Base-by-base conservation (phyloP, 495 filamentous ascomycete genomes). In the Hypoxylon crocopeplum region DNA sequence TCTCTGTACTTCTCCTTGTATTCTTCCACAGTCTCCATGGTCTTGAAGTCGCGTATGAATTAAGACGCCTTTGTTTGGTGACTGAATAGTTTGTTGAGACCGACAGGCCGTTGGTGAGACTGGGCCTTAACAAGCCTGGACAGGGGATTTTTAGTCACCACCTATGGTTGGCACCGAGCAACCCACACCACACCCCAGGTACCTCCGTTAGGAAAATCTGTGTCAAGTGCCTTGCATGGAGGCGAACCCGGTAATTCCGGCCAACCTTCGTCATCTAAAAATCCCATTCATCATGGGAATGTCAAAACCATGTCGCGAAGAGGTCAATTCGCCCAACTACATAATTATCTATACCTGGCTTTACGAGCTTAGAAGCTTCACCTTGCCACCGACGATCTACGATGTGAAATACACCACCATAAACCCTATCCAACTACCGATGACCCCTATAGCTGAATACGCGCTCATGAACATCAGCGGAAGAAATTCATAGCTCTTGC, bases 381-480 rank as follows among this genome's bases (percentile, higher is more conserved):
- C 6, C 41, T 27, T 25, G 12, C 16, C 19, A 32, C 22, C 6
- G 17, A 48, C 40, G 25, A 16, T 64, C 58, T 75, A 89, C 47
- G 84, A 84, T 1, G 86, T 88, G 72, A 97, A 93, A 72, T 92
- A 97, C 32, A 98, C 90, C 19, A 97, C 92, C 80, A 90, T 83
- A 69, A 97, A 97, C 15, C 94, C 93, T 47, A 98, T 68, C 93
- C 93, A 98, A 78, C 94, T 98, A 3, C 91, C 94, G 10, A 97
- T 85, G 1, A 98, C 91, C n/a, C 94, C 94, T 33, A 98, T 73
- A 15, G 94, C 94, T 12, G 89, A 93, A 75, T 98, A 98, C 37
- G 89, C 88, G 75, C 93, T 97, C 68, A 86, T 97, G 68, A 98
- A 95, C 94, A 98, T 97, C 57, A 98, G 73, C 12, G 94, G 94